A percentile compares a stretch with the other conserved stretches of the same genome.
Conservation (phyloP, 805 yeast genomes). For the Brettanomyces bruxellensis region DNA sequence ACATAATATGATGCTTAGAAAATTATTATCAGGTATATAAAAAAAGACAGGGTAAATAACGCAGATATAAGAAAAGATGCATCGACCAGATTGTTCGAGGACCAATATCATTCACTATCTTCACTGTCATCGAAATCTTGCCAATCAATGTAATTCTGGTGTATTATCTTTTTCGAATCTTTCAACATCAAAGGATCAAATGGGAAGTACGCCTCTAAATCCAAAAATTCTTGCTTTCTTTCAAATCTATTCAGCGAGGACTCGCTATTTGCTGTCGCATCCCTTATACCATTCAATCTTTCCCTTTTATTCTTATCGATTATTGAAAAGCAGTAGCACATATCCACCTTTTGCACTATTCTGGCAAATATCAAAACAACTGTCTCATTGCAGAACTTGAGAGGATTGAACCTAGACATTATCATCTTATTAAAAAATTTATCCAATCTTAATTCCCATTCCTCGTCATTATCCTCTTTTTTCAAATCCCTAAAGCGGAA, state of each 20-base stretch:
- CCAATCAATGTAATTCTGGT: constrained; percentile 72
- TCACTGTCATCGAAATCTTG: constrained; percentile 52
- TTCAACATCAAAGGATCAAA: constrained; percentile 84
- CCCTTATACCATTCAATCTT: constrained; percentile 39
- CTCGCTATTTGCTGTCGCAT: constrained; percentile 9
- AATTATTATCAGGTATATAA: neutral
- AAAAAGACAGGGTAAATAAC: neutral
- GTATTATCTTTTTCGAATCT: constrained; percentile 44
- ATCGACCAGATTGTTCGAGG: too few species aligned
- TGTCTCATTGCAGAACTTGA: constrained; percentile 87
- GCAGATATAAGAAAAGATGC: neutral
- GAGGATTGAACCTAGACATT: constrained; percentile 84
- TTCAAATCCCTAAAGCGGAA: constrained; percentile 61
- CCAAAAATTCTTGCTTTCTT: constrained; percentile 70
- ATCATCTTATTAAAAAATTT: constrained; percentile 81
- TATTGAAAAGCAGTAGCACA: constrained; percentile 87
- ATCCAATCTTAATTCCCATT: constrained; percentile 78
- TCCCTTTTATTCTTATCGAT: constrained; percentile 84
- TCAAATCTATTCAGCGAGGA: constrained; percentile 11
- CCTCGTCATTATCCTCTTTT: constrained; percentile 19
- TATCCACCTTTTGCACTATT: constrained; percentile 80
- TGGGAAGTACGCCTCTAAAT: constrained; percentile 92
- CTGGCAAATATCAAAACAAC: constrained; percentile 92
- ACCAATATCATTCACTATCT: constrained; percentile 12
- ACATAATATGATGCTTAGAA: neutral